phyloP scores from a whole-genome alignment of 805 yeast species.

The Zygoascus biomembranicola region DNA sequence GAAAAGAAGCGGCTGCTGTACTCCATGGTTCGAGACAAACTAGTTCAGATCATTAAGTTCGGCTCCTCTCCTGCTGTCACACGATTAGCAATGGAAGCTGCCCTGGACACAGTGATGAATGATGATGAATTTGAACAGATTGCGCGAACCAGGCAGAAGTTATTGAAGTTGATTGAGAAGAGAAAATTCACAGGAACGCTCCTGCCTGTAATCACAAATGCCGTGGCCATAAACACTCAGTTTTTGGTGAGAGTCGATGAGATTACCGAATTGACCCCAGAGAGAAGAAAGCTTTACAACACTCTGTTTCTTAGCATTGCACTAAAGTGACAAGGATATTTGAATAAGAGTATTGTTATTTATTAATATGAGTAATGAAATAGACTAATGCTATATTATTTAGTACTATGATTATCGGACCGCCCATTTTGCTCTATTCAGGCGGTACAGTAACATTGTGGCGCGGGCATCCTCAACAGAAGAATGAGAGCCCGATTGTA shows the following conservation, averaged over 20 bases:
- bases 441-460: conserved; percentile 70
- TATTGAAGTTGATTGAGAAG: conserved; percentile 7
- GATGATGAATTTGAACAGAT: conserved; percentile 10
- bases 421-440: background rate
- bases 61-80: conserved; percentile 12
- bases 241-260: background rate
- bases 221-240: background rate
- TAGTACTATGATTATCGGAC: background rate
- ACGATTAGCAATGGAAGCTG: conserved; percentile 12
- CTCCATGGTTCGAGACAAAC: conserved; percentile 13
- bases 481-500: conserved; percentile 71
- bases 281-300: background rate
- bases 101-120: conserved; percentile 9
- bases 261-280: background rate
- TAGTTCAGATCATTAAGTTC: conserved; percentile 12
- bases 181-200: conserved; percentile 11
- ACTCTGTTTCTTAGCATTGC: background rate
- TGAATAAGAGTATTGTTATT: background rate
- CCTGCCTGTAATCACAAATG: background rate
- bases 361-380: background rate
- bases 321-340: background rate
- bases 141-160: conserved; percentile 3
- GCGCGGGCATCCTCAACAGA: conserved; percentile 89
- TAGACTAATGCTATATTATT: background rate
- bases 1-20: conserved; percentile 17